Evolutionary conservation across 108 stramenopile genomes (phyloP).

Genomic region (Cyclotella cryptica): DNA sequence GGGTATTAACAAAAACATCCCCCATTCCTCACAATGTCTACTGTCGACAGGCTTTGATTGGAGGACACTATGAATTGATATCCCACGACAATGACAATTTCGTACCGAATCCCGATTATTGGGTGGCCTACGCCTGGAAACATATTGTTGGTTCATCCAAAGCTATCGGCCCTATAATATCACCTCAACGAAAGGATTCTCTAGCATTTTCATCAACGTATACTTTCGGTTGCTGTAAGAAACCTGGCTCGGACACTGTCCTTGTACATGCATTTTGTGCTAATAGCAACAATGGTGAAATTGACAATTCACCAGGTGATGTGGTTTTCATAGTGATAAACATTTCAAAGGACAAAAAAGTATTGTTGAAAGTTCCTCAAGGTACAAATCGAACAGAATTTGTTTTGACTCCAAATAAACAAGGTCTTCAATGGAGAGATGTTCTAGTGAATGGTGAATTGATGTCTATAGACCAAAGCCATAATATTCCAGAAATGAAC

Average conservation of each 20-base stretch:
- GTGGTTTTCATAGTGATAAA: constrained; percentile 48
- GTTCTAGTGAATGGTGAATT: constrained; percentile 16
- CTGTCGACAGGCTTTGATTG: constrained; percentile 45
- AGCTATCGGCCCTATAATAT: constrained; percentile 38
- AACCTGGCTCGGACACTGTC: constrained; percentile 29
- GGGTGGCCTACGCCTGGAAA: constrained; percentile 49
- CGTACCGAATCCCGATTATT: constrained; percentile 46
- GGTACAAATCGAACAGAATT: constrained; percentile 26
- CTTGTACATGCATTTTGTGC: constrained; percentile 47
- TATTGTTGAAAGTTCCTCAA: constrained; percentile 32
- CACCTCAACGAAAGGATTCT: constrained; percentile 26
- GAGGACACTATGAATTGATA: constrained; percentile 43
- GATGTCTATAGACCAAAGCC: constrained; percentile 12
- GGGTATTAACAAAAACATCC: constrained; percentile 31
- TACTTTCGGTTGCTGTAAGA: constrained; percentile 44
- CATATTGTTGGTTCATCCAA: constrained; percentile 21
- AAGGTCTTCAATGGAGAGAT: constrained; percentile 13
- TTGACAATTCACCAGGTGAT: not conserved
- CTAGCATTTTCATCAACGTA: not conserved
- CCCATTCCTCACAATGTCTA: constrained; percentile 41
- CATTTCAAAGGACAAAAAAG: constrained; percentile 23
- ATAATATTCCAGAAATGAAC: constrained; percentile 10
- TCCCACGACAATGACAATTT: constrained; percentile 25
- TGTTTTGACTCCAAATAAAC: constrained; percentile 12
- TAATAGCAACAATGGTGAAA: constrained; percentile 14